Evolutionary conservation across 164 flowering plant species (phyloP).

Genomic region (Sextonia rubra): DNA sequence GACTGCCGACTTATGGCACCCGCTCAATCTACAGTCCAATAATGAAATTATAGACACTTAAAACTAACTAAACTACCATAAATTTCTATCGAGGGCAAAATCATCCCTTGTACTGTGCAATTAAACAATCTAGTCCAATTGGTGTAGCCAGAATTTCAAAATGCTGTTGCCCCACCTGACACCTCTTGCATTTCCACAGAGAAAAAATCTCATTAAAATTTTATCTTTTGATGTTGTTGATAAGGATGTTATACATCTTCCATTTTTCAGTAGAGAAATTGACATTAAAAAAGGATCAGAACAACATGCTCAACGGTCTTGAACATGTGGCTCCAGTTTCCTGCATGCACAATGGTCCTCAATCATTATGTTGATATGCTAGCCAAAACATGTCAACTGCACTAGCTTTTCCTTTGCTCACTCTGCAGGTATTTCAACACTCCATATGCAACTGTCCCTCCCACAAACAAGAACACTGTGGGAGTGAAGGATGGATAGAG

Average conservation of each 20-base stretch:
- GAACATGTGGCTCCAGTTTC: not conserved
- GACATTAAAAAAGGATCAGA: not conserved
- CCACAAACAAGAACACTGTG: conserved; percentile 76
- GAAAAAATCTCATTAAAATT: not conserved
- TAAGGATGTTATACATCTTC: not conserved
- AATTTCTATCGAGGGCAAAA: not conserved
- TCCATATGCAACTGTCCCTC: conserved; percentile 79
- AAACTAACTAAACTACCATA: too few species aligned
- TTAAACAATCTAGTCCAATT: not conserved
- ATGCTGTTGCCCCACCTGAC: not conserved
- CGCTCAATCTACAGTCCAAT: too few species aligned
- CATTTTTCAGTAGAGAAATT: not conserved
- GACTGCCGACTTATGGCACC: too few species aligned
- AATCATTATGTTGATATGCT: not conserved
- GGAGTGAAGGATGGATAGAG: conserved; percentile 91
- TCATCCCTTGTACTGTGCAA: not conserved
- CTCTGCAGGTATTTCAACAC: conserved; percentile 73
- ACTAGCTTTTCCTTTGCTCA: conserved; percentile 39
- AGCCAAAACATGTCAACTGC: not conserved
- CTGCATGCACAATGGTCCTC: not conserved
- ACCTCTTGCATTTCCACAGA: not conserved
- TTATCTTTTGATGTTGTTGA: not conserved
- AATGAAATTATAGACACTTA: too few species aligned
- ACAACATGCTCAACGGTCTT: not conserved
- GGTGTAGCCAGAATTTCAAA: not conserved